Conservation (phyloP, 176 grass and related monocot species). For the Zoysia pacifica region DNA sequence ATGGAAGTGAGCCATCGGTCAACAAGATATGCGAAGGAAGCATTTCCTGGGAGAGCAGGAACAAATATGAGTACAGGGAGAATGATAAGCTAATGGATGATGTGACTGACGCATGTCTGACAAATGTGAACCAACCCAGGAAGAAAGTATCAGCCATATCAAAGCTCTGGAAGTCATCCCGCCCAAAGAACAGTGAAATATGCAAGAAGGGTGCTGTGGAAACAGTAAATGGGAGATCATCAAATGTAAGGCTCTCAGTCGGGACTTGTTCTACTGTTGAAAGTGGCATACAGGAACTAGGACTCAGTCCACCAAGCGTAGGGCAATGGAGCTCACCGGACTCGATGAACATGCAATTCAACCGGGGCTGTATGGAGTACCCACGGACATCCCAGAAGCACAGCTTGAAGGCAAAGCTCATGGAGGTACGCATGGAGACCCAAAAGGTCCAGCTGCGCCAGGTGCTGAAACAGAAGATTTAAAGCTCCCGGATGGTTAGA, state of each 20-base stretch:
- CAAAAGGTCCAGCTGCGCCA: constrained; percentile 94
- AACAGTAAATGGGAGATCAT: constrained; percentile 54
- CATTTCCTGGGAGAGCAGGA: constrained; percentile 54
- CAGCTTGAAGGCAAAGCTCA: constrained; percentile 85
- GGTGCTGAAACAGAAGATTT: constrained; percentile 91
- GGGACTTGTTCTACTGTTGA: constrained; percentile 66
- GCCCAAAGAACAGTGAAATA: constrained; percentile 59
- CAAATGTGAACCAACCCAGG: constrained; percentile 56
- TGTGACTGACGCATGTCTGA: constrained; percentile 29
- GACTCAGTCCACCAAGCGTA: constrained; percentile 56
- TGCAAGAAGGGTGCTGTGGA: constrained; percentile 60
- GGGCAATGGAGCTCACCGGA: constrained; percentile 84
- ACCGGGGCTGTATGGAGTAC: constrained; percentile 86
- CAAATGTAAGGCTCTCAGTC: constrained; percentile 54
- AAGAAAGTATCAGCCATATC: constrained; percentile 88
- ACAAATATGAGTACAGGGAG: constrained; percentile 41
- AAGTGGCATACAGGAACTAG: constrained; percentile 61
- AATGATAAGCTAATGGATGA: constrained; percentile 51
- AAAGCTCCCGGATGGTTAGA: constrained; percentile 24
- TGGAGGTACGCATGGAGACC: constrained; percentile 91
- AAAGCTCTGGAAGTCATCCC: constrained; percentile 86
- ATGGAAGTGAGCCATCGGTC: constrained; percentile 70
- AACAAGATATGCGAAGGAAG: constrained; percentile 69
- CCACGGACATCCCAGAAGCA: constrained; percentile 75
- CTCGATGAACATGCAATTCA: constrained; percentile 66